Evolutionary conservation across 2,329 filamentous ascomycete genomes (phyloP), one percentile per base, ranked within the genome.

Genomic region (Didymella arachidicola): DNA sequence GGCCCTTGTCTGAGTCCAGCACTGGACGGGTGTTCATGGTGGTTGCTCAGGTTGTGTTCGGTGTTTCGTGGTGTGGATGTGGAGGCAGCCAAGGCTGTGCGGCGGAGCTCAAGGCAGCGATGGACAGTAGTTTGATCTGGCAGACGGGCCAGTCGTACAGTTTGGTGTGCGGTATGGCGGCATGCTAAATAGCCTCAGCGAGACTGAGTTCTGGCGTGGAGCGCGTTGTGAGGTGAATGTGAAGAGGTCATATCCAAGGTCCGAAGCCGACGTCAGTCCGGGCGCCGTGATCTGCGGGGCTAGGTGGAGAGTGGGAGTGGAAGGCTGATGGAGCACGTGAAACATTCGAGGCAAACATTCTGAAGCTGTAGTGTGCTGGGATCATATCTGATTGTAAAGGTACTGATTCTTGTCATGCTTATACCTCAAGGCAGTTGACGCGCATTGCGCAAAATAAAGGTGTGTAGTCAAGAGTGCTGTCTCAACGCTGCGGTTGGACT

Each of bases 1-100:
- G 89, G 53, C 88, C 87, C 42, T 84, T 84, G 18, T 91, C 87
- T 49, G 87, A 87, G 80, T 96, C 92, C 72, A 98, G 92, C 56
- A 91, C 87, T 51, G 90, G 90, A 59, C 94, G 86, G 42, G 93
- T 96, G 76, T 98, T 95, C 95, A 98, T 99, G 52, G 45, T 67
- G 26, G 32, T 10, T 32, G 16, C 27, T n/a, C 38, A 29, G 50
- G 19, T 44, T 14, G 22, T 42, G 45, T 36, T 36, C 26, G 29
- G 38, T 29, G 34, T 43, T 43, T 43, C 46, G 63, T 62, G 55
- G 63, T 61, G 60, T 59, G 61, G 22, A 27, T 8, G 50, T 26
- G 18, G 53, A 46, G 38, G 49, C 51, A 51, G 52, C 53, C 56
- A 47, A 47, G 50, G 45, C 52, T 57, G 42, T 53, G 32, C 12